A percentile compares a stretch with the other conserved stretches of the same genome.
Evolutionary conservation across 768 basidiomycete species (phyloP).

Genomic region (Lentinula guzmanii): DNA sequence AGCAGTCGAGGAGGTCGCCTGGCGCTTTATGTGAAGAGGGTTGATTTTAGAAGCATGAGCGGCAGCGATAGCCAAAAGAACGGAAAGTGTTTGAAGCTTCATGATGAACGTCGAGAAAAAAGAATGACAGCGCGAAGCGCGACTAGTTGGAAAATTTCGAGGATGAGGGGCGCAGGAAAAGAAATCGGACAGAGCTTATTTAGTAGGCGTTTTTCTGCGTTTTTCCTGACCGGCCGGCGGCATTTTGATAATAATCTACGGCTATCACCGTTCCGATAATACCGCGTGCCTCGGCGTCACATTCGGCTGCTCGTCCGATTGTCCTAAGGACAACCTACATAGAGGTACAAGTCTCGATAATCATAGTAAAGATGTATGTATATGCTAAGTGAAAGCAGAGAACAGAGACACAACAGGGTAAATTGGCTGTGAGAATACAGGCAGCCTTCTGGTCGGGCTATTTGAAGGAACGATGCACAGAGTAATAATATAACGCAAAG

Average conservation of each 20-base stretch:
- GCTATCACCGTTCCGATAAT: background rate
- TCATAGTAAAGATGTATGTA: slow-evolving; percentile 26
- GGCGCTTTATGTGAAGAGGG: slow-evolving; percentile 31
- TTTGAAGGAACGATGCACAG: slow-evolving; percentile 9
- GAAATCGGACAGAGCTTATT: background rate
- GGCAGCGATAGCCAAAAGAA: slow-evolving; percentile 38
- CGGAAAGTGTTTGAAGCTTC: slow-evolving; percentile 36
- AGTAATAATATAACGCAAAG: slow-evolving; percentile 5
- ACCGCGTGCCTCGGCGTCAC: background rate
- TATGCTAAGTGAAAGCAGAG: slow-evolving; percentile 10
- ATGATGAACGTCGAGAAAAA: slow-evolving; percentile 25
- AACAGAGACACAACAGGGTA: slow-evolving; percentile 12
- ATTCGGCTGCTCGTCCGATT: too few species aligned
- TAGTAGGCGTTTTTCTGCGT: background rate
- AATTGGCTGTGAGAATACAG: slow-evolving; percentile 2
- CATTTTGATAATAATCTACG: background rate
- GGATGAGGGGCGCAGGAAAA: background rate
- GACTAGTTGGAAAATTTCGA: slow-evolving; percentile 9
- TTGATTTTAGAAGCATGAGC: slow-evolving; percentile 27
- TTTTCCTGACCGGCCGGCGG: background rate
- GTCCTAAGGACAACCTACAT: background rate
- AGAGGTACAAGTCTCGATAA: slow-evolving; percentile 7
- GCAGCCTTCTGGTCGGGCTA: slow-evolving; percentile 18
- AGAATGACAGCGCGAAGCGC: slow-evolving; percentile 11
- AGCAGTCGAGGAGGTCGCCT: slow-evolving; percentile 22